A percentile compares a stretch with the other conserved stretches of the same genome.
Conservation (phyloP, 2,329 filamentous ascomycete genomes). For the Phaeosphaeriaceae sp. region DNA sequence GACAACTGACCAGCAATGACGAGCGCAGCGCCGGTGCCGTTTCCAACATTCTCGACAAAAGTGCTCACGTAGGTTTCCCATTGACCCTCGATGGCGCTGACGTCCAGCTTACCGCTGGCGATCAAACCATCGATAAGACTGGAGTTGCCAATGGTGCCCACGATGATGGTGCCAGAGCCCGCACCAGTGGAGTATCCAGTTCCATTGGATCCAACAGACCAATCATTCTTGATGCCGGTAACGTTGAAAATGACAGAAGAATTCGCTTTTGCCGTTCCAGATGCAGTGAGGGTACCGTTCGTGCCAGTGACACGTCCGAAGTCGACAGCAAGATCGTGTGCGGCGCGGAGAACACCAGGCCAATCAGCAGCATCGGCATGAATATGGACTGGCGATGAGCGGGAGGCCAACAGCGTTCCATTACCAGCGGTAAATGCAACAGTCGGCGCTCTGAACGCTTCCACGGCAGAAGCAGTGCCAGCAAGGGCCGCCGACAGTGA, state of each 20-base stretch:
- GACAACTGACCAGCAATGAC: constrained; percentile 64
- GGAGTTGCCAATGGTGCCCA: constrained; percentile 72
- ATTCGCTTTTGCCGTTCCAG: constrained; percentile 59
- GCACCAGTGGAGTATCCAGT: constrained; percentile 11
- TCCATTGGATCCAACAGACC: constrained; percentile 34
- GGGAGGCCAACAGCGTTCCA: constrained; percentile 43
- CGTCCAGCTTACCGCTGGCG: constrained; percentile 63
- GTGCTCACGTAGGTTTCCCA: constrained; percentile 74
- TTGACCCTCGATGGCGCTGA: constrained; percentile 63
- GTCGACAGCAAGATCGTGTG: constrained; percentile 70
- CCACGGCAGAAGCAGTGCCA: constrained; percentile 35
- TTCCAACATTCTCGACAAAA: constrained; percentile 64
- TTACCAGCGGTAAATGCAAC: constrained; percentile 55
- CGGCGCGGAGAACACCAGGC: constrained; percentile 72
- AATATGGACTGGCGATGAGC: constrained; percentile 37
- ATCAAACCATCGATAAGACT: constrained; percentile 67
- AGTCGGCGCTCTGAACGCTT: constrained; percentile 57
- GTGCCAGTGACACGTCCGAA: constrained; percentile 74
- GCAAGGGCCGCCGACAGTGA: constrained; percentile 31
- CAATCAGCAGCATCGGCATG: constrained; percentile 59
- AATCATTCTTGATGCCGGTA: constrained; percentile 46
- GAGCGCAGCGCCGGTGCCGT: constrained; percentile 64
- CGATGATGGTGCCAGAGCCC: constrained; percentile 63
- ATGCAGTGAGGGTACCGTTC: constrained; percentile 64
- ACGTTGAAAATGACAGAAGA: constrained; percentile 52